Base-by-base conservation (phyloP, 306 rosid species). In the Erythrophleum fordii region DNA sequence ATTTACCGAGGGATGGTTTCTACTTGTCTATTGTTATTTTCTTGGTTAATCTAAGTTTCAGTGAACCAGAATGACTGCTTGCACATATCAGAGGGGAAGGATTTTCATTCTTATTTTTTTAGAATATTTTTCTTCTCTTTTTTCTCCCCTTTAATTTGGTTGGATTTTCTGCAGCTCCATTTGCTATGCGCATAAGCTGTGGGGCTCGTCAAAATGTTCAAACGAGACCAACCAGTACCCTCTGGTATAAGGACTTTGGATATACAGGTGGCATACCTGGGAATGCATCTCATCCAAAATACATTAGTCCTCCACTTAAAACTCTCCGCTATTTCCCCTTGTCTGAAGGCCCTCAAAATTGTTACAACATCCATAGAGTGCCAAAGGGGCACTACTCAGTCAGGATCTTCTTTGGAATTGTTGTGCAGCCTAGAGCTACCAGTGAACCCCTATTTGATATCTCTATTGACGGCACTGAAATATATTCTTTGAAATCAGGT, bases 181-280 rank as follows among this genome's bases (percentile, higher is more conserved):
- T 41, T 89, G 90, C 89, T 8, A 82, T 95, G 98, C 98, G 94
- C 59, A 89, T 95, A 79, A 95, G 92, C 87, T 95, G 98, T 48
- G 99, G 99, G 51, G 97, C 98, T 73, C 96, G 94, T 18, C 49
- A 83, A 5, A 81, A 93, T 83, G 93, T 92, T 73, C 89, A 78
- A 59, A 93, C 99, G 16, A 58, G 18, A 35, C 97, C 97, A 45
- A 91, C 94, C 41, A 88, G 87, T 69, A 95, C 99, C 29, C 83
- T 78, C 17, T 95, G 99, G 99, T 77, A 48, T 82, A 95, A 93
- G 86, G 99, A 95, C 80, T 95, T 92, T 84, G 94, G 91, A 46
- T 95, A 93, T 82, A 90, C 98, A 68, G 98, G 98, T 80, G 99
- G 99, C 48, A 77, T 87, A 62, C 98, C 99, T 0, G 37, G 89